Evolutionary conservation across 139 green algal species (phyloP), one percentile per base, ranked within the genome.

Genomic region (Deuterostichococcus epilithicus): DNA sequence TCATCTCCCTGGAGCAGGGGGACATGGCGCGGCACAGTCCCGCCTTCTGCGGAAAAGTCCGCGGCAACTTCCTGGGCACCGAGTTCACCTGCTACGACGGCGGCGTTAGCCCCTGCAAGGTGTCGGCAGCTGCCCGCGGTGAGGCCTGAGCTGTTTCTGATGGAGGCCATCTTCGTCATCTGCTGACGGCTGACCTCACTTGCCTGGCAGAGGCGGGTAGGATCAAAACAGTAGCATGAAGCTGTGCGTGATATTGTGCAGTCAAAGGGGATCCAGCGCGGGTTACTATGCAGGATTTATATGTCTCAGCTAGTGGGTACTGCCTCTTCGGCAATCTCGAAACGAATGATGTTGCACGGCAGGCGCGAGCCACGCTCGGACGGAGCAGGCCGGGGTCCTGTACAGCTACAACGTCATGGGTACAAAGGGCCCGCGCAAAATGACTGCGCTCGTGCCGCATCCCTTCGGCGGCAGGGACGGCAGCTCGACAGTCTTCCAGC

Each of bases 361-460:
- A 81, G 69, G 32, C 34, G 72, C 34, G 23, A 39, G 18, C 2
- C 1, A 45, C 68, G 26, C 8, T 47, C 78, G 81, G 45, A 70
- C 78, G 68, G 91, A 97, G 84, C 84, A 97, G 34, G 95, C 82
- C 0, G 84, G 73, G 0, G 88, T 97, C 32, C 76, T 84, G 18
- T 99, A 97, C 83, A 81, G 95, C 78, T 87, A 91, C 82, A 99
- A 98, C 78, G 84, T 98, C 45, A 77, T 99, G 72, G 95, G 95
- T n/a, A 96, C 92, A 10, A 85, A 89, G 52, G 95, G 95, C 1
- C 95, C 95, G 0, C 83, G 95, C 8, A 96, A 94, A 81, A 97
- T 97, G 92, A 91, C 84, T 13, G 91, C 79, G 6, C 78, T 90
- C 5, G 86, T 97, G 25, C 93, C 92, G 0, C 76, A 67, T 0